Conservation (phyloP, 2,329 filamentous ascomycete species). For the Apiospora koreana region DNA sequence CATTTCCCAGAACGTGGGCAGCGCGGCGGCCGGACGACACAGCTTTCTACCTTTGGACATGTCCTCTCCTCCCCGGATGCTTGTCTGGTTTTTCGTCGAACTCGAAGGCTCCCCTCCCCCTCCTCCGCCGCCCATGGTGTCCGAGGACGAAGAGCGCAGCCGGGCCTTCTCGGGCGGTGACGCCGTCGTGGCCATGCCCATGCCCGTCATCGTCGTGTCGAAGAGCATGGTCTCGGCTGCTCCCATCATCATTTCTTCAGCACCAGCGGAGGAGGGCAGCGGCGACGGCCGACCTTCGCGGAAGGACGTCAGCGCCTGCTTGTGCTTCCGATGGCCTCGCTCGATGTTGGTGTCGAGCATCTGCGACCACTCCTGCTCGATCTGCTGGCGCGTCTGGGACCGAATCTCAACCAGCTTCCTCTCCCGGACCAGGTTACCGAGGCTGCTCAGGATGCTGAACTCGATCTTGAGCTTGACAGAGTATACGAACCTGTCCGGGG, state of each 20-base stretch:
- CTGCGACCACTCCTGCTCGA: conserved; percentile 6
- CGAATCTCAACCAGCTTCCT: neutral
- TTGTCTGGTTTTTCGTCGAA: neutral
- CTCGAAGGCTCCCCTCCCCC: neutral
- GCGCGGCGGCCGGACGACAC: neutral
- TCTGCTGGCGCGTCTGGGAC: neutral
- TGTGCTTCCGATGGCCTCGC: neutral
- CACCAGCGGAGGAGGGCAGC: neutral
- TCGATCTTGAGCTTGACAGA: conserved; percentile 55
- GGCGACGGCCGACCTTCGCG: neutral
- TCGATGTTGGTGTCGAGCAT: conserved; percentile 8
- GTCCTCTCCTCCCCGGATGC: neutral
- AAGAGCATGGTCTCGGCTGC: neutral
- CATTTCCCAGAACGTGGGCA: neutral
- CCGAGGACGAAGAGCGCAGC: neutral
- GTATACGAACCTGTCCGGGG: conserved; percentile 41
- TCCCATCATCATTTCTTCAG: neutral
- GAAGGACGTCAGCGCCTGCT: neutral
- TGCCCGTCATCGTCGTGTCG: neutral
- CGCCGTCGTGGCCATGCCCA: neutral
- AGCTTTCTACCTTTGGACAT: neutral
- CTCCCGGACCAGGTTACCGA: conserved; percentile 22
- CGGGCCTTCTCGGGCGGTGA: neutral
- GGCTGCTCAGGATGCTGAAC: conserved; percentile 51
- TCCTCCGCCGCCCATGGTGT: neutral